Evolutionary conservation across 805 yeast genomes (phyloP).

Genomic region (Monosporozyma aerobia): DNA sequence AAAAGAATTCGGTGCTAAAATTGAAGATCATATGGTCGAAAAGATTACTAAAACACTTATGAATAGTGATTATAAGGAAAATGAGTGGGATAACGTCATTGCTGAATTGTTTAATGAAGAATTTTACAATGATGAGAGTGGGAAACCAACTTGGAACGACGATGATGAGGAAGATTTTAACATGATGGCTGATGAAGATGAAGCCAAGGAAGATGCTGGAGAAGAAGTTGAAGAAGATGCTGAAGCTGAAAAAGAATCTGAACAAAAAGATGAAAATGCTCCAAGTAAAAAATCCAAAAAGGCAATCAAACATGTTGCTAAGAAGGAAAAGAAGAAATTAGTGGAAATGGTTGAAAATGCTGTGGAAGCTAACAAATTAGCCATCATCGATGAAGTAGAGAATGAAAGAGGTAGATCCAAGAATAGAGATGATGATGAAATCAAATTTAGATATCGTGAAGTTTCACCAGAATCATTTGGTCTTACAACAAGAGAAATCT

Average conservation of each 20-base stretch:
- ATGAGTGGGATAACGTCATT: slow-evolving; percentile 86
- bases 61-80: slow-evolving; percentile 80
- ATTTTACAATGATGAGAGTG: slow-evolving; percentile 49
- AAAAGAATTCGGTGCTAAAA: slow-evolving; percentile 36
- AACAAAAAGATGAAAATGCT: slow-evolving; percentile 32
- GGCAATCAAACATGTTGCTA: slow-evolving; percentile 46
- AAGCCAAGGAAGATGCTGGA: slow-evolving; percentile 2
- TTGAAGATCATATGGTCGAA: slow-evolving; percentile 47
- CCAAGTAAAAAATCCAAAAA: slow-evolving; percentile 39
- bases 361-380: slow-evolving; percentile 63
- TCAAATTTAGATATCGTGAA: slow-evolving; percentile 74
- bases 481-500: slow-evolving; percentile 72
- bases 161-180: slow-evolving; percentile 35
- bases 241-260: slow-evolving; percentile 17
- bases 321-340: slow-evolving; percentile 52
- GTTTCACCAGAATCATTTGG: slow-evolving; percentile 95
- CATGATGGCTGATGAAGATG: background rate
- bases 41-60: slow-evolving; percentile 70
- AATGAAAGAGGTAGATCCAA: slow-evolving; percentile 45
- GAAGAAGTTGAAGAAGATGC: slow-evolving; percentile 13
- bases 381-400: slow-evolving; percentile 60
- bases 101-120: slow-evolving; percentile 79
- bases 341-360: slow-evolving; percentile 65
- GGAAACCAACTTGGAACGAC: slow-evolving; percentile 59
- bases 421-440: slow-evolving; percentile 26